Percentiles rank a stretch among this genome's conserved stretches.
Conservation (phyloP, 257 asterid genomes). For the Avicennia marina region DNA sequence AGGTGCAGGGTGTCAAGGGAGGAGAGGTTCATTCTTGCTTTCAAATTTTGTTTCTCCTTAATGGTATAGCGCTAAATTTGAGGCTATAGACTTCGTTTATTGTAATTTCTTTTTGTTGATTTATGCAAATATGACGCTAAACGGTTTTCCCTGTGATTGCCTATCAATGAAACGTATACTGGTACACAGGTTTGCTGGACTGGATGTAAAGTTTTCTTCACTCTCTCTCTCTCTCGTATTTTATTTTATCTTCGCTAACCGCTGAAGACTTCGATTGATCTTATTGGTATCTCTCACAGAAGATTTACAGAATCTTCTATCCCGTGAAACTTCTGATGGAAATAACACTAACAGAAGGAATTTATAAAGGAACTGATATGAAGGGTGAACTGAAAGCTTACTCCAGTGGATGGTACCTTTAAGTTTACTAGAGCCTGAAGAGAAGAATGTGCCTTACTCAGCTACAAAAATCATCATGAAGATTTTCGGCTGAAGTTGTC, state of each 20-base stretch:
- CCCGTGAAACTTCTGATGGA: background rate
- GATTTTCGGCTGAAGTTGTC: background rate
- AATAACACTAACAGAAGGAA: background rate
- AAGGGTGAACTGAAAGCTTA: no score
- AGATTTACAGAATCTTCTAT: background rate
- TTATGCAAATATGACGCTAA: background rate
- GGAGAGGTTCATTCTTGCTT: no score
- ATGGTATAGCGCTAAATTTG: no score
- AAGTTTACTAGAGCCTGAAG: background rate
- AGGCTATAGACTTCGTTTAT: no score
- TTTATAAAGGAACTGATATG: background rate
- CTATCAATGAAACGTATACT: no score
- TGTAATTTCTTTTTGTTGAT: background rate
- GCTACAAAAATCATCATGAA: background rate
- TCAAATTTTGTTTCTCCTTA: no score
- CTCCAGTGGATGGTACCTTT: no score
- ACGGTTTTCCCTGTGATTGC: background rate
- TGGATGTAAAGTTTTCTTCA: no score
- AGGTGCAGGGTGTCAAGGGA: background rate
- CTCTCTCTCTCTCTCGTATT: background rate
- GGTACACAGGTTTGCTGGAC: no score
- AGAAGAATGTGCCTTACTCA: background rate
- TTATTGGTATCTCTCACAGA: background rate
- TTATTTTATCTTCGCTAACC: background rate
- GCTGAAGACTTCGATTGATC: background rate